A percentile compares a stretch with the other conserved stretches of the same genome.
These are phyloP conservation scores for Candida patagonica DNA, from an alignment of 805 yeast genomes.

Conservation along the genomic window DNA sequence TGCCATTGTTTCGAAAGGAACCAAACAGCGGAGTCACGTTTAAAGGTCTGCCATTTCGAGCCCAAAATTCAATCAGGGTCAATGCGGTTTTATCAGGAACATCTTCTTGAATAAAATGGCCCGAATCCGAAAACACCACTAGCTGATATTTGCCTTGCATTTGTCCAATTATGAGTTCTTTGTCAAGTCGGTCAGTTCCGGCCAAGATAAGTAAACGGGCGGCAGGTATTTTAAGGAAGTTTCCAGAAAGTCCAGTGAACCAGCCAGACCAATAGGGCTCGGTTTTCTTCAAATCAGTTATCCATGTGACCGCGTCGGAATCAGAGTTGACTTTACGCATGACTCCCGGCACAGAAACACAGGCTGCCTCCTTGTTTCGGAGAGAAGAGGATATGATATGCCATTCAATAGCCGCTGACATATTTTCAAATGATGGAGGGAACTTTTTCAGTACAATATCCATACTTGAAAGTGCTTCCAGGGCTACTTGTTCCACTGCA, in stretches of 20 bases:
- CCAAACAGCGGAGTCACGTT: slow-evolving; percentile 28
- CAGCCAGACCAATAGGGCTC: slow-evolving; percentile 67
- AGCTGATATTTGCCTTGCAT: slow-evolving; percentile 95
- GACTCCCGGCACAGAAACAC: slow-evolving; percentile 68
- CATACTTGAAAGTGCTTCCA: slow-evolving; percentile 60
- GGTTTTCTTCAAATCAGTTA: slow-evolving; percentile 52
- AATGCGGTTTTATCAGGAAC: slow-evolving; percentile 58
- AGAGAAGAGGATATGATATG: slow-evolving; percentile 52
- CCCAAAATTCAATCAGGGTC: slow-evolving; percentile 33
- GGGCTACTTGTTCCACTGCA: slow-evolving; percentile 90
- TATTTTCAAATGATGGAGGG: slow-evolving; percentile 48
- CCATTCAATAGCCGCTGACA: slow-evolving; percentile 70
- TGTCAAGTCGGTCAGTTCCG: slow-evolving; percentile 84
- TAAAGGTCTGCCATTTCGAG: slow-evolving; percentile 23
- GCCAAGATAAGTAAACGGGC: slow-evolving; percentile 74
- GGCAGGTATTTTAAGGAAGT: slow-evolving; percentile 40
- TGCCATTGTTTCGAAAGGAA: slow-evolving; percentile 14
- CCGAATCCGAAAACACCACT: slow-evolving; percentile 69
- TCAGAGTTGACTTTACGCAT: slow-evolving; percentile 26
- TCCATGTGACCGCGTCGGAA: slow-evolving; percentile 38
- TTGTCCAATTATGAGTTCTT: slow-evolving; percentile 81
- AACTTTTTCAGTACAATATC: slow-evolving; percentile 51
- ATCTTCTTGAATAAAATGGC: slow-evolving; percentile 96
- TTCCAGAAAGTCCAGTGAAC: slow-evolving; percentile 62
- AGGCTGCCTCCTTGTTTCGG: slow-evolving; percentile 52